Evolutionary conservation across 192 early-diverging fungal species (phyloP), one percentile per base, ranked within the genome.

Genomic region (Coemansia sp.): DNA sequence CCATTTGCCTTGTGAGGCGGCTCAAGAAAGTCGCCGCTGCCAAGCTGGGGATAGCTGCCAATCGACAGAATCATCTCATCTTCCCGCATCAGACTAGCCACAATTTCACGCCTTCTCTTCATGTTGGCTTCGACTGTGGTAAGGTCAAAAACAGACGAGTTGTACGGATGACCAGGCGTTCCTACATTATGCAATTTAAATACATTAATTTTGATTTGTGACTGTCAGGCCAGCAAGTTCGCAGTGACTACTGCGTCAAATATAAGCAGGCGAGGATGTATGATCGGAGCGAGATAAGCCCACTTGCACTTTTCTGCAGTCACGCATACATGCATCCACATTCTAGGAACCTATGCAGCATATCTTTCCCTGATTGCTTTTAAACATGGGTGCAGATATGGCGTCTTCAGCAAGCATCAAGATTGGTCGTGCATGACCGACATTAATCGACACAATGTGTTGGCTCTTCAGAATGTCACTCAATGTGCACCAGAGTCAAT

Each of bases 81-180:
- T 1, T 86, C 84, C 29, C 69, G 67, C 77, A 95, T 83, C 29
- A 84, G 69, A 11, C 79, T 64, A 2, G 64, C 43, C 2, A 91
- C 93, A 60, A 93, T 76, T 22, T 82, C 71, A 50, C 96, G 92
- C 70, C 95, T 59, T 85, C 86, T 62, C 66, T 64, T 75, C 97
- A 98, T 98, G 82, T 92, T 97, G 32, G 84, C 77, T 70, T 98
- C 94, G 4, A 97, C 94, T 21, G 75, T 83, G 21, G 92, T 71
- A 21, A 97, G 72, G 66, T 96, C 93, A 25, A 85, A 69, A 25
- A 96, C 80, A 10, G 88, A 87, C 21, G 88, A 85, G 56, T 92
- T 93, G 75, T 97, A 98, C 0, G 97, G 97, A 14, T 82, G 71
- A 5, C 93, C 93, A 8, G 97, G 97, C 0, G 96, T 97, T 45